phyloP scores from a whole-genome alignment of 306 rosid species.

The Begonia masoniana region DNA sequence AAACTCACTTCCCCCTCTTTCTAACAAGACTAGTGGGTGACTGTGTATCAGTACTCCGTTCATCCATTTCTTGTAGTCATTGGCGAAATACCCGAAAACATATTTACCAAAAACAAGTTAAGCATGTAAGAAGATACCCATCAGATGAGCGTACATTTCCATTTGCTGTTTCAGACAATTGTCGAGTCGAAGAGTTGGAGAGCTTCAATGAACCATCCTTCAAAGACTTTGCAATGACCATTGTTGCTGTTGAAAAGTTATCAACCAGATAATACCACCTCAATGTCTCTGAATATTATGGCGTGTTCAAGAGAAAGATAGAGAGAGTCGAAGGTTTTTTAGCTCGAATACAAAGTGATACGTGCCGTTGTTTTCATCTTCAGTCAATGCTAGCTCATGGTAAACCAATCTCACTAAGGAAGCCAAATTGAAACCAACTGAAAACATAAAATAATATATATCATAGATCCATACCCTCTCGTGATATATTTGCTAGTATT shows the following conservation, averaged over 20 bases:
- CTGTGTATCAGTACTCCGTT: too few relatives aligned
- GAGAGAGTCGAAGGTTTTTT: too few relatives aligned
- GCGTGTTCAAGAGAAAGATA: not conserved
- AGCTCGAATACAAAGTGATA: not conserved
- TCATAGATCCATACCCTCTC: conserved; percentile 49
- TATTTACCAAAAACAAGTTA: too few relatives aligned
- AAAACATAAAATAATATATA: not conserved
- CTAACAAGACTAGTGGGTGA: too few relatives aligned
- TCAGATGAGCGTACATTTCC: conserved; percentile 60
- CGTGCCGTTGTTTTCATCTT: not conserved
- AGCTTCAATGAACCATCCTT: conserved; percentile 82
- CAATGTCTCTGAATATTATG: too few relatives aligned
- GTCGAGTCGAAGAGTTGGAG: conserved; percentile 86
- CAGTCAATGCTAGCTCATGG: too few relatives aligned
- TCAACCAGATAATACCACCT: too few relatives aligned
- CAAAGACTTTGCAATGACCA: conserved; percentile 65
- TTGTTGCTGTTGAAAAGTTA: conserved; percentile 35
- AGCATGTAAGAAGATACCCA: too few relatives aligned
- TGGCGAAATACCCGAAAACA: too few relatives aligned
- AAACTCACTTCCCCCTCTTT: too few relatives aligned
- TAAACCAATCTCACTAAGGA: not conserved
- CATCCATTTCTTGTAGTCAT: too few relatives aligned
- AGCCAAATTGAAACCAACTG: conserved; percentile 1
- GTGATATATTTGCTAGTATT: conserved; percentile 67
- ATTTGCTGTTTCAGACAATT: conserved; percentile 62